Base-by-base conservation (phyloP, 352 stramenopile species). In the Elongisporangium undulatum region DNA sequence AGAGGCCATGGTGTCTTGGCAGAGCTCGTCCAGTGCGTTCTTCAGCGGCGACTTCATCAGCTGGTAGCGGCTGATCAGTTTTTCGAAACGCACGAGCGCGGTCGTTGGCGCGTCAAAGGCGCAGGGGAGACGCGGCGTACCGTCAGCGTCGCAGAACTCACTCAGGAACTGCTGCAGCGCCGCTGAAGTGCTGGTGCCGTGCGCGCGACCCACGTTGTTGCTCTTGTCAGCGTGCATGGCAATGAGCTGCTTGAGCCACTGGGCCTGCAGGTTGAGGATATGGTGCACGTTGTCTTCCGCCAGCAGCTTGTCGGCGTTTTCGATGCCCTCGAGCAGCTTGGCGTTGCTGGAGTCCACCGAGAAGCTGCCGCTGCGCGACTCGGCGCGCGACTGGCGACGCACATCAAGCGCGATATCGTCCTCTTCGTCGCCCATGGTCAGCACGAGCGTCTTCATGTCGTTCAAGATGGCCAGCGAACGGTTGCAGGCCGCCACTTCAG, bases 71-170 rank as follows among this genome's bases (percentile, higher is more conserved):
- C 63, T 75, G 23, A 92, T 51, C 8, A 92, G 61, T 74, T 88
- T 90, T 68, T 92, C 82, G 48, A 90, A 92, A 22, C 72, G 71
- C 39, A 84, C 71, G 20, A 92, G 67, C 19, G 75, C 68, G 2
- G 56, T 8, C 8, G 78, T 78, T 0, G 82, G 82, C 21, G 68
- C 54, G 57, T 92, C 78, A 19, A 77, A 49, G 19, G 60, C 53
- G 26, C 68, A 76, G 17, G 72, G 72, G 24, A 77, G 64, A 38
- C 57, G 63, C 29, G 57, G 59, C 29, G 56, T 9, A 51, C 55
- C 61, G 49, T 63, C 59, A 7, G 48, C n/a, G 0, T 34, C 23
- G 22, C 63, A 26, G 15, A 74, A 79, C 38, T 85, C 63, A 17
- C 53, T 55, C 1, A 91, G 66, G 21, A 91, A 67, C 52, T 78